Conservation (phyloP, 2,329 filamentous ascomycete species). For the Aureobasidium sp. region DNA sequence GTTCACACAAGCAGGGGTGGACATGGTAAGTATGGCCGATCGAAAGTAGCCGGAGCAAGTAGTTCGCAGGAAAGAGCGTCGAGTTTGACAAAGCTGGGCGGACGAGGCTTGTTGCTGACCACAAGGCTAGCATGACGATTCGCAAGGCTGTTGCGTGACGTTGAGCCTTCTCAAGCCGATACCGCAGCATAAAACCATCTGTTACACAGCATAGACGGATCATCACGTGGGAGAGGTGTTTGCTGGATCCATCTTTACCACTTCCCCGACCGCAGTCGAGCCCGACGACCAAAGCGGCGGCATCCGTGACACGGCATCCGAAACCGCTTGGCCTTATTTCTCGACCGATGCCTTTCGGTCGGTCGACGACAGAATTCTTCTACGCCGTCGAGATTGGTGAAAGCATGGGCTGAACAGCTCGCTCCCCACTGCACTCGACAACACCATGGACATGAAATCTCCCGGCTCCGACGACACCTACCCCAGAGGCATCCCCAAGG, state of each 20-base stretch:
- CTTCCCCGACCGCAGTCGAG: slow-evolving; percentile 6
- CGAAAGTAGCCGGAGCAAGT: background rate
- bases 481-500: slow-evolving; percentile 2
- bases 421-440: background rate
- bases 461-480: background rate
- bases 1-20: too few relatives aligned
- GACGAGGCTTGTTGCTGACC: slow-evolving; percentile 9
- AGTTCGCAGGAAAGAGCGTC: background rate
- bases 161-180: background rate
- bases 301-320: slow-evolving; percentile 4
- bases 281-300: background rate
- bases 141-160: background rate
- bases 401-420: slow-evolving; percentile 15
- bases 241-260: slow-evolving; percentile 4
- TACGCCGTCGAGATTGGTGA: background rate
- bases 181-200: background rate
- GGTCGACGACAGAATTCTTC: slow-evolving; percentile 7
- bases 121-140: background rate
- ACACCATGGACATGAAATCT: slow-evolving; percentile 6
- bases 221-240: slow-evolving; percentile 12
- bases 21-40: too few relatives aligned
- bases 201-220: slow-evolving; percentile 3
- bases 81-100: background rate
- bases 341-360: background rate
- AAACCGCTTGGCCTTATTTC: slow-evolving; percentile 8